phyloP scores from a whole-genome alignment of 495 filamentous ascomycete species.

The Aspergillus nanangensis region DNA sequence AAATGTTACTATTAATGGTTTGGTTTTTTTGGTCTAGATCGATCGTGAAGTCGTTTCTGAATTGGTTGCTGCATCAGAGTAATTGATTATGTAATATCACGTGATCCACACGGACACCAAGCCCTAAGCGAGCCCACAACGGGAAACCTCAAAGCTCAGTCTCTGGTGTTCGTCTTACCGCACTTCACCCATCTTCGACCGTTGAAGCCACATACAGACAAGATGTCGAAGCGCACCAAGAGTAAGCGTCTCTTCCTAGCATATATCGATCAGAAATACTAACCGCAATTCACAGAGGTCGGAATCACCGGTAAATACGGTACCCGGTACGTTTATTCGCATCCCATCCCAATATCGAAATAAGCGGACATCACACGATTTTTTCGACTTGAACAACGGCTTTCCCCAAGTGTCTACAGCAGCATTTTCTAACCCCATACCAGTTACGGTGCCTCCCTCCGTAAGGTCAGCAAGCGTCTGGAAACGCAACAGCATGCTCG shows the following conservation, averaged over 20 bases:
- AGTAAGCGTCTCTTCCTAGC: conserved; percentile 41
- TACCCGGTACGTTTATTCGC: conserved; percentile 50
- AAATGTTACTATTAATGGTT: no score
- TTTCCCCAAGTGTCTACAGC: conserved; percentile 6
- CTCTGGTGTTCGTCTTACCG: conserved; percentile 39
- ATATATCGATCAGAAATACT: conserved; percentile 17
- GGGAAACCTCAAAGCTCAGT: conserved; percentile 26
- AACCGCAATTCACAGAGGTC: conserved; percentile 60
- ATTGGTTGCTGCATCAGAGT: not conserved
- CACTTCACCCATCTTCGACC: conserved; percentile 41
- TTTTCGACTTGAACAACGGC: conserved; percentile 1
- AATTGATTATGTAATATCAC: conserved; percentile 11
- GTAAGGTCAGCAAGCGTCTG: conserved; percentile 99
- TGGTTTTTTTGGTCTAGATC: no score
- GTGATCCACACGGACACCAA: conserved; percentile 23
- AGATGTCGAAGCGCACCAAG: conserved; percentile 97
- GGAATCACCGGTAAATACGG: conserved; percentile 74
- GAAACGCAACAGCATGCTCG: conserved; percentile 95
- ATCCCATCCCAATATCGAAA: conserved; percentile 18
- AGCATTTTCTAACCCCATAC: conserved; percentile 25
- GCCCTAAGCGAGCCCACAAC: conserved; percentile 50
- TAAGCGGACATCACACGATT: conserved; percentile 23
- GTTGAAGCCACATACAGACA: conserved; percentile 46
- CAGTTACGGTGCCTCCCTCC: conserved; percentile 98
- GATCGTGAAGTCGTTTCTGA: not conserved